phyloP scores from a whole-genome alignment of 495 filamentous ascomycete genomes.

The Podospora fimiseda region DNA sequence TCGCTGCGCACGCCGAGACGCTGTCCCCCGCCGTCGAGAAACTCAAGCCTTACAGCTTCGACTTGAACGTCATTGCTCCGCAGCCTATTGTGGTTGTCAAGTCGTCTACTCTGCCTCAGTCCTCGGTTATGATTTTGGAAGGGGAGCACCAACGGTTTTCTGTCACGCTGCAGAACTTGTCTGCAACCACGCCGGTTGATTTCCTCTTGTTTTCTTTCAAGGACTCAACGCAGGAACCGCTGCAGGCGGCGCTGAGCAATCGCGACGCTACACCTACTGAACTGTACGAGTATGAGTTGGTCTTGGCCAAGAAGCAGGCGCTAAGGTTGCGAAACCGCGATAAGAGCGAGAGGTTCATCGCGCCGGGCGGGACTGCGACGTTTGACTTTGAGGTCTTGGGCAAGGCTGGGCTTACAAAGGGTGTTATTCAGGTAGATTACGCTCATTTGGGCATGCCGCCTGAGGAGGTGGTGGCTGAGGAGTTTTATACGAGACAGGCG shows the following conservation, averaged over 20 bases:
- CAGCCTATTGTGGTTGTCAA: slow-evolving; percentile 74
- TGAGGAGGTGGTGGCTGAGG: slow-evolving; percentile 58
- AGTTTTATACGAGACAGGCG: slow-evolving; percentile 79
- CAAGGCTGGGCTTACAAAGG: slow-evolving; percentile 76
- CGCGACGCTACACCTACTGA: slow-evolving; percentile 71
- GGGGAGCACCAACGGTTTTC: slow-evolving; percentile 73
- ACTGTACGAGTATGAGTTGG: slow-evolving; percentile 76
- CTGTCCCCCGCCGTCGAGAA: slow-evolving; percentile 27
- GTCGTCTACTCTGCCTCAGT: slow-evolving; percentile 71
- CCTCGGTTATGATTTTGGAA: slow-evolving; percentile 85
- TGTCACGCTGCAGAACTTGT: slow-evolving; percentile 74
- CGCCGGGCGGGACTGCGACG: slow-evolving; percentile 58
- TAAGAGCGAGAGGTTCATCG: slow-evolving; percentile 51
- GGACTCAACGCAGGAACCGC: slow-evolving; percentile 72
- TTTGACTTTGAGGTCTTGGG: slow-evolving; percentile 83
- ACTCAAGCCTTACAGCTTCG: slow-evolving; percentile 43
- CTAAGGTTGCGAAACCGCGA: slow-evolving; percentile 56
- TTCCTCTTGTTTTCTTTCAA: slow-evolving; percentile 81
- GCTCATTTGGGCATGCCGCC: slow-evolving; percentile 59
- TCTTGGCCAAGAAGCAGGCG: slow-evolving; percentile 67
- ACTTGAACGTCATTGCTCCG: slow-evolving; percentile 63
- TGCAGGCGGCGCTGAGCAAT: slow-evolving; percentile 66
- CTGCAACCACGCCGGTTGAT: slow-evolving; percentile 64
- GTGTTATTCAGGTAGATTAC: slow-evolving; percentile 78
- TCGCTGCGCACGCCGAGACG: slow-evolving; percentile 36